Evolutionary conservation across 2,329 filamentous ascomycete genomes (phyloP), one percentile per base, ranked within the genome.

Genomic region (Rutstroemia sp.): DNA sequence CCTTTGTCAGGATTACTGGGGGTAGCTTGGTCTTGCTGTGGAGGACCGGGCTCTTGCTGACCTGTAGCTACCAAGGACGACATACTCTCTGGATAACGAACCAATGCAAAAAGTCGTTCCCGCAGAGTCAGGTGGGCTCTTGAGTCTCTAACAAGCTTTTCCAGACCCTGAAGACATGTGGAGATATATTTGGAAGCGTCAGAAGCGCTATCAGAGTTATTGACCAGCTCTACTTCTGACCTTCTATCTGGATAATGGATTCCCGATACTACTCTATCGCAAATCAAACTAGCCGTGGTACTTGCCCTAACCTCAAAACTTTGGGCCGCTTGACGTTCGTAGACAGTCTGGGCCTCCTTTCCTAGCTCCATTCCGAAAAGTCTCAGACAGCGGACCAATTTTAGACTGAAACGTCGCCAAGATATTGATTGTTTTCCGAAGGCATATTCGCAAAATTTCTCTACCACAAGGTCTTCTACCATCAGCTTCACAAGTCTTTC

Each of bases 201-300:
- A 7, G 25, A 27, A 27, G n/a, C 7, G 9, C 12, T 5, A 47
- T 2, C 23, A 27, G 45, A 16, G 10, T 19, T 27, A 5, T 27
- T 14, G 19, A 44, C 47, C 17, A 6, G 9, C 25, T 27, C 6
- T 3, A 17, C 39, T n/a, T 42, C 34, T 42, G 9, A n/a, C 17
- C 27, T 45, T 14, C 39, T 9, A 17, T 17, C n/a, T 7, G 23
- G 8, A 30, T 27, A 23, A 27, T 12, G 37, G 6, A 8, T 49
- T 25, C 10, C n/a, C 12, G n/a, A 16, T 12, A 9, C 16, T 12
- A 56, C 19, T 25, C 37, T 51, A 19, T 47, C 59, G 14, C 60
- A 62, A 19, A 62, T 57, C 12, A 60, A 46, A 42, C 60, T 52
- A 6, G 58, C 57, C 12, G 54, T 46, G 23, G 60, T 62, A 16